Base-by-base conservation (phyloP, 306 rosid genomes). In the Oemleria cerasiformis region DNA sequence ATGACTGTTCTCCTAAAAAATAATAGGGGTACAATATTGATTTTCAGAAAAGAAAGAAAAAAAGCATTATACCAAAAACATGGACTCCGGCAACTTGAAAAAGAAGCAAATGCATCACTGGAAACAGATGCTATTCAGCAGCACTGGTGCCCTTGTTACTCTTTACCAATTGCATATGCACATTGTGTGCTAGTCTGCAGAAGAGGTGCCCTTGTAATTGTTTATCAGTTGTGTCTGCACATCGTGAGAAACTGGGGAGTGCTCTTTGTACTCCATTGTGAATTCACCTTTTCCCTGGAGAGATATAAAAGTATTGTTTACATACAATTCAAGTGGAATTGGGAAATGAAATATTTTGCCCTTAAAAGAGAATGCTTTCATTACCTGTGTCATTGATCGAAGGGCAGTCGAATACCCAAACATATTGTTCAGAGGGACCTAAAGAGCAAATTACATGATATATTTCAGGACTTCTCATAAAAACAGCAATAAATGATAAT, bases 261-360 rank as follows among this genome's bases (percentile, higher is more conserved):
- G 99, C 79, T 94, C 96, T 78, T 88, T 91, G 86, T 94, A 94
- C 70, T 94, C 99, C 99, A 94, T 94, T 11, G 99, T 94, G 86
- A 94, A 94, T 72, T 94, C 99, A 11, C 99, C 99, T 77, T 94
- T 94, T 17, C 99, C 99, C 99, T 94, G 91, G 78, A 70, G 76
- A 70, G 76, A 60, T 19, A 71, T 60, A 42, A 4, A 68, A 55
- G 44, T 13, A 73, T 6, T 20, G 41, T 20, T 63, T 44, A 47
- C 19, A 58, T 14, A 60, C 30, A 64, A 54, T 42, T 17, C 17
- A 34, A 39, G 63, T 8, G 23, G 36, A 14, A 72, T 13, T 4
- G 11, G 19, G 16, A 25, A 39, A 59, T 8, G 54, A 64, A 71
- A 68, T n/a, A 40, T 54, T 63, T 51, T 7, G 4, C 12, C 38